Percentiles rank a stretch among this genome's conserved stretches.
Conservation (phyloP, 176 grass and related monocot genomes). For the maize (Zea mays) region DNA sequence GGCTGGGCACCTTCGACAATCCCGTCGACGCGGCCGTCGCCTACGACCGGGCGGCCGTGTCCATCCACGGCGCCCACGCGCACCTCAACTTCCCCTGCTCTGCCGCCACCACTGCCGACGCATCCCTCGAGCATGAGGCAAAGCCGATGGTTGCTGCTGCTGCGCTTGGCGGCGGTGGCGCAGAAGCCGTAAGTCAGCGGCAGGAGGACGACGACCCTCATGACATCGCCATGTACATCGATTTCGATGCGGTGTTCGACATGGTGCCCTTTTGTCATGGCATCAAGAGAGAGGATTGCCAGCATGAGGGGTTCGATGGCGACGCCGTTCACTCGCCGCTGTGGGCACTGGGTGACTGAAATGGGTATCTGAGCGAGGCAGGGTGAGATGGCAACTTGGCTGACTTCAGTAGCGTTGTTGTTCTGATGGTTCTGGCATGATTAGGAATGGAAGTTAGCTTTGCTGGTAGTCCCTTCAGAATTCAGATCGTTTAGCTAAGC, state of each 20-base stretch:
- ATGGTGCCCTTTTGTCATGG: background rate
- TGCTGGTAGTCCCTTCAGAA: background rate
- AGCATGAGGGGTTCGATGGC: constrained; percentile 5
- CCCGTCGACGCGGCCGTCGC: constrained; percentile 57
- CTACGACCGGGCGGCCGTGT: constrained; percentile 52
- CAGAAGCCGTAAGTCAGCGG: background rate
- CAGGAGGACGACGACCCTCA: constrained; percentile 22
- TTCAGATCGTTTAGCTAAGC: background rate
- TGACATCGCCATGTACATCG: constrained; percentile 49
- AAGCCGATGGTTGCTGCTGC: constrained; percentile 3
- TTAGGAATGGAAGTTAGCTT: background rate
- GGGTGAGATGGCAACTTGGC: background rate
- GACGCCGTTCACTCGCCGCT: constrained; percentile 28
- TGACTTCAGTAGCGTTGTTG: constrained; percentile 16
- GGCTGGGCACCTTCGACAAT: constrained; percentile 67
- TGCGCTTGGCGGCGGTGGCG: background rate
- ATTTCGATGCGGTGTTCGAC: constrained; percentile 23
- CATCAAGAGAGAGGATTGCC: constrained; percentile 13
- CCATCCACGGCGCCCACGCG: constrained; percentile 41
- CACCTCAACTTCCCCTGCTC: constrained; percentile 47
- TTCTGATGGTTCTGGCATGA: background rate
- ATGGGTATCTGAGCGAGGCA: background rate
- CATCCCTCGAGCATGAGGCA: constrained; percentile 24
- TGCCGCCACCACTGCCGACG: background rate
- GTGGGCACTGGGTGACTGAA: constrained; percentile 29